Evolutionary conservation across 306 rosid genomes (phyloP).

Genomic region (Sindora glabra): DNA sequence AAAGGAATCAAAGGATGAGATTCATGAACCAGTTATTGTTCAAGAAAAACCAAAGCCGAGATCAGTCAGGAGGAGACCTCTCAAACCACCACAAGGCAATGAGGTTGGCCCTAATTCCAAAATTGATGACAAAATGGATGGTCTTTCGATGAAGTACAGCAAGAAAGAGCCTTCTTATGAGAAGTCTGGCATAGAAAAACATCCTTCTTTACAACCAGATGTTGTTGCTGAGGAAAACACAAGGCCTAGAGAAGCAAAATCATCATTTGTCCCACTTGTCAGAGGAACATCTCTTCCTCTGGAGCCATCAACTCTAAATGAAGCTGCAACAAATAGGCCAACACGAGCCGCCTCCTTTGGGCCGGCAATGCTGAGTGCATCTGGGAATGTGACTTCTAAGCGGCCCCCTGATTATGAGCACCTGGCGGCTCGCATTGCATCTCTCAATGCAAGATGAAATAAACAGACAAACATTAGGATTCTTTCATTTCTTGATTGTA

Average conservation of each 20-base stretch:
- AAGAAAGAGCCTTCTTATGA: slow-evolving; percentile 6
- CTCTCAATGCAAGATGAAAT: slow-evolving; percentile 39
- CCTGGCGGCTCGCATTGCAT: slow-evolving; percentile 41
- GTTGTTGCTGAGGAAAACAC: background rate
- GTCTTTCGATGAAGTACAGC: slow-evolving; percentile 17
- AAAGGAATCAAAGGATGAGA: slow-evolving; percentile 26
- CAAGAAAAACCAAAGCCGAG: slow-evolving; percentile 42
- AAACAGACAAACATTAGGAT: background rate
- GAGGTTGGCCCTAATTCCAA: background rate
- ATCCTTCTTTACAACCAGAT: background rate
- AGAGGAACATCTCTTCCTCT: slow-evolving; percentile 37
- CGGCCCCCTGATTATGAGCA: slow-evolving; percentile 76
- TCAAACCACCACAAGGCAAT: slow-evolving; percentile 14
- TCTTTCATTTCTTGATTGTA: background rate
- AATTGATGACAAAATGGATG: background rate
- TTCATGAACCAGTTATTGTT: background rate
- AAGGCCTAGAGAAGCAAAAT: background rate
- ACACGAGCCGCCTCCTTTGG: slow-evolving; percentile 18
- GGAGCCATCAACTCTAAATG: slow-evolving; percentile 1
- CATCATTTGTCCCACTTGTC: background rate
- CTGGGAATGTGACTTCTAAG: slow-evolving; percentile 45
- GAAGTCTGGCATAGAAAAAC: slow-evolving; percentile 10
- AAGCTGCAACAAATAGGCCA: slow-evolving; percentile 16
- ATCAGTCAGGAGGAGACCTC: slow-evolving; percentile 52
- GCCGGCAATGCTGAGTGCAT: slow-evolving; percentile 21